These are phyloP conservation scores for Massospora cicadina DNA, from an alignment of 371 early-diverging fungal species.

Conservation along the genomic window DNA sequence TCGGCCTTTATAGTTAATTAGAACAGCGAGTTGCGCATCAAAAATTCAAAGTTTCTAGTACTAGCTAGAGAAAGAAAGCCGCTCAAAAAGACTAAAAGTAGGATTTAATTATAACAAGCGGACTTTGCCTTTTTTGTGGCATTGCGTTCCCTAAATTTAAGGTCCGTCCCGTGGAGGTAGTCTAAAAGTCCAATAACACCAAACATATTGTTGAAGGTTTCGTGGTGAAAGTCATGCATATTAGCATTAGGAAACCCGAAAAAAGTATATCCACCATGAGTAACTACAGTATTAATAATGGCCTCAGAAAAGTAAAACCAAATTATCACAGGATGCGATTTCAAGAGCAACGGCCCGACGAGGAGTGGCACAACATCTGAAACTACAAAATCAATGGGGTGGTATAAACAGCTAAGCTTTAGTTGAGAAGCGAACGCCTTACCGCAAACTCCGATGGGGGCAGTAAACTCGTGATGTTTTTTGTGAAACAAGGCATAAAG, in stretches of 20 bases:
- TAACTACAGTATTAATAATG: constrained; percentile 35
- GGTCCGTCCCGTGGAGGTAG: constrained; percentile 23
- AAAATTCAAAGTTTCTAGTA: too few relatives aligned
- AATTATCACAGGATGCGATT: constrained; percentile 29
- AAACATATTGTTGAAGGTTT: constrained; percentile 41
- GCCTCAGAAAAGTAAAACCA: constrained; percentile 19
- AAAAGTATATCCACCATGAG: constrained; percentile 40
- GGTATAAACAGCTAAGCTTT: constrained; percentile 22
- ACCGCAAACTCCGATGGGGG: constrained; percentile 36
- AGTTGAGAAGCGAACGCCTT: constrained; percentile 10
- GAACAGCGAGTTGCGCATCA: too few relatives aligned
- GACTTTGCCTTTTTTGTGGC: too few relatives aligned
- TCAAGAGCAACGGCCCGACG: constrained; percentile 26
- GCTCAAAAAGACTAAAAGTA: too few relatives aligned
- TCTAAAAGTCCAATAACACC: constrained; percentile 27
- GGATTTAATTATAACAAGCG: too few relatives aligned
- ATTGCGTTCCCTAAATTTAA: neutral
- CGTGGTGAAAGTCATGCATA: constrained; percentile 48
- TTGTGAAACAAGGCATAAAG: constrained; percentile 34
- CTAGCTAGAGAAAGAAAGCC: too few relatives aligned
- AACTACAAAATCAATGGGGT: constrained; percentile 35
- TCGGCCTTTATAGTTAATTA: too few relatives aligned
- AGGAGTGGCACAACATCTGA: constrained; percentile 29
- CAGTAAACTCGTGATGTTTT: constrained; percentile 36
- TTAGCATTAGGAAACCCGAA: constrained; percentile 27